Percentiles rank a stretch among this genome's conserved stretches.
Conservation (phyloP, 1,284 basidiomycete species). For the Xerocomus cyaneibrunnescens region DNA sequence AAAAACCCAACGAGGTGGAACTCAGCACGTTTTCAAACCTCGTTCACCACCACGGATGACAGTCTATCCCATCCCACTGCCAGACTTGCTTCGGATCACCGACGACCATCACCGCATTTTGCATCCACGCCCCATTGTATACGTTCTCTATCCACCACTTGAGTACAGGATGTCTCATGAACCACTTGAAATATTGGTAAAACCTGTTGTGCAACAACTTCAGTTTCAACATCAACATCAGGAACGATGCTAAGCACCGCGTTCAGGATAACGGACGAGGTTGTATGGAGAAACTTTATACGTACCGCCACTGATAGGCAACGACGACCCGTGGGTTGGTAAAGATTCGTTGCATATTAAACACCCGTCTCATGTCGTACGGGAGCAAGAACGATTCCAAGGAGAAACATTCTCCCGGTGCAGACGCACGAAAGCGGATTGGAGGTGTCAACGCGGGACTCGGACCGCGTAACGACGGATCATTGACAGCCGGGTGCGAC, state of each 20-base stretch:
- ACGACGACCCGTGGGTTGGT: slow-evolving; percentile 27
- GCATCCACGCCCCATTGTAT: slow-evolving; percentile 42
- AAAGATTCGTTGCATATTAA: slow-evolving; percentile 35
- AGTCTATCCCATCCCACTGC: slow-evolving; percentile 26
- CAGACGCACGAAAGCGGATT: slow-evolving; percentile 46
- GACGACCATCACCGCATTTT: slow-evolving; percentile 38
- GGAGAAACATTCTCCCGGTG: slow-evolving; percentile 46
- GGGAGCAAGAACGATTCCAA: slow-evolving; percentile 55
- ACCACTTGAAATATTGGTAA: slow-evolving; percentile 48
- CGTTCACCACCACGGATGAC: slow-evolving; percentile 21
- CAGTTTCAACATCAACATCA: slow-evolving; percentile 24
- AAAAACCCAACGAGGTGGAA: too few species aligned
- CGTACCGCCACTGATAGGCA: slow-evolving; percentile 22
- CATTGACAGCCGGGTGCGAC: slow-evolving; percentile 17
- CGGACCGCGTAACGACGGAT: slow-evolving; percentile 15
- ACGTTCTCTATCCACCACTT: slow-evolving; percentile 45
- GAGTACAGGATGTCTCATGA: slow-evolving; percentile 44
- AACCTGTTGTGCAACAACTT: slow-evolving; percentile 21
- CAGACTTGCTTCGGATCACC: slow-evolving; percentile 28
- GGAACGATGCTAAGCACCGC: not conserved
- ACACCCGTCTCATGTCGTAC: slow-evolving; percentile 53
- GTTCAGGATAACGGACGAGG: too few species aligned
- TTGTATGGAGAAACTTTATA: not conserved
- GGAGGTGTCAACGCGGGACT: slow-evolving; percentile 39
- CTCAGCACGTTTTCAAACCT: too few species aligned